These are phyloP conservation scores for Cynanchum wilfordii DNA, from an alignment of 257 asterid species.

Conservation along the genomic window DNA sequence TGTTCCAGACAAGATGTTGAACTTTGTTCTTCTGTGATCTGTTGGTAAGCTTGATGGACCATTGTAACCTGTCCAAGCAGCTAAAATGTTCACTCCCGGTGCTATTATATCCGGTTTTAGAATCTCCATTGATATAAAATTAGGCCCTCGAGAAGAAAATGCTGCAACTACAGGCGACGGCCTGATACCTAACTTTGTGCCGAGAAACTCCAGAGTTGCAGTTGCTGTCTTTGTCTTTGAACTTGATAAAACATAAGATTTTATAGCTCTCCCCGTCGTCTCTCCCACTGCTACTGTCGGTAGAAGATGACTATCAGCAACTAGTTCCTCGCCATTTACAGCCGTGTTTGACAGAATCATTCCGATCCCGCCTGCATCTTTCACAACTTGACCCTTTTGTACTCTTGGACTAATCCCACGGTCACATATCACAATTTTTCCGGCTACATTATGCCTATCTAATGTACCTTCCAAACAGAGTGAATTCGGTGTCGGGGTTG, in stretches of 20 bases:
- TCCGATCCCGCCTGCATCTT: slow-evolving; percentile 85
- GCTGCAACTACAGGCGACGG: slow-evolving; percentile 97
- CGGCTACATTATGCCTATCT: slow-evolving; percentile 51
- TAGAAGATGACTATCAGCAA: slow-evolving; percentile 82
- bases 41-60: slow-evolving; percentile 81
- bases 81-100: slow-evolving; percentile 91
- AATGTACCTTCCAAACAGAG: slow-evolving; percentile 82
- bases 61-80: slow-evolving; percentile 73
- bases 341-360: slow-evolving; percentile 78
- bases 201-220: slow-evolving; percentile 61
- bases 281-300: slow-evolving; percentile 88
- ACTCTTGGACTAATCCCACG: slow-evolving; percentile 86
- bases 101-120: slow-evolving; percentile 84
- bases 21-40: slow-evolving; percentile 60
- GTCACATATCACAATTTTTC: slow-evolving; percentile 84
- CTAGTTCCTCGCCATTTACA: slow-evolving; percentile 77
- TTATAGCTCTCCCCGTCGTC: slow-evolving; percentile 45
- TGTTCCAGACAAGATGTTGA: slow-evolving; percentile 85
- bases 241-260: slow-evolving; percentile 36
- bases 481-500: slow-evolving; percentile 63
- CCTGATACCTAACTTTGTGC: slow-evolving; percentile 53
- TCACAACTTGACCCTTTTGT: slow-evolving; percentile 87
- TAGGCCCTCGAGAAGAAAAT: slow-evolving; percentile 88
- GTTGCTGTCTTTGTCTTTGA: slow-evolving; percentile 23
- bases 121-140: slow-evolving; percentile 62